These are phyloP conservation scores for Kentomonas sorsogonicus DNA, from an alignment of 208 protist genomes.

Conservation along the genomic window DNA sequence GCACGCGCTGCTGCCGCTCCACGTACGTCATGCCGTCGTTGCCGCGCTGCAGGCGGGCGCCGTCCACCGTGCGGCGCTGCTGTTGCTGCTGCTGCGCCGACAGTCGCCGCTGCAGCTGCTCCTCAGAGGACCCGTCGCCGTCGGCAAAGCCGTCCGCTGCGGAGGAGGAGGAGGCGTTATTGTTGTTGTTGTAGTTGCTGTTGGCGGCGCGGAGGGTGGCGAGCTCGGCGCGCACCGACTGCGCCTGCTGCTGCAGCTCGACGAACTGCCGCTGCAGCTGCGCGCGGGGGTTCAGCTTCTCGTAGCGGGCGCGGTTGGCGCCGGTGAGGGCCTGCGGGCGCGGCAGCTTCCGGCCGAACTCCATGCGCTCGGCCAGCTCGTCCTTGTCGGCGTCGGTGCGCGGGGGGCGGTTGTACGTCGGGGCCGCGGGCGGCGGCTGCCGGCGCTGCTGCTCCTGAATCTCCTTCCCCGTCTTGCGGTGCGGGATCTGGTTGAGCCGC, in stretches of 20 bases:
- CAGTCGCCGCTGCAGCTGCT: not conserved
- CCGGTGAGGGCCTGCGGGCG: constrained; percentile 60
- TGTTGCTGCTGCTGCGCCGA: constrained; percentile 1
- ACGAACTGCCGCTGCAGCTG: constrained; percentile 66
- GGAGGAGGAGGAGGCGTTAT: not conserved
- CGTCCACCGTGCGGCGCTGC: too few species aligned
- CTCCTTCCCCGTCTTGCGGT: constrained; percentile 35
- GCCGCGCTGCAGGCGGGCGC: constrained; percentile 14
- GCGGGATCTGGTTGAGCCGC: constrained; percentile 66
- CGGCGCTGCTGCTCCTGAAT: constrained; percentile 51
- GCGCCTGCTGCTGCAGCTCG: constrained; percentile 31
- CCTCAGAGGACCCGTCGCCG: not conserved
- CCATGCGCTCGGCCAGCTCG: constrained; percentile 71
- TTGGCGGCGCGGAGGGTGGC: constrained; percentile 24
- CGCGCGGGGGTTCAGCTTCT: constrained; percentile 37
- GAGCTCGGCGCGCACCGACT: constrained; percentile 47
- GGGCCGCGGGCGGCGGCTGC: constrained; percentile 15
- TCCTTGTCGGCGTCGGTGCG: constrained; percentile 81
- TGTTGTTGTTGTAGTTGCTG: too few species aligned
- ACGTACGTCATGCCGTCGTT: constrained; percentile 22
- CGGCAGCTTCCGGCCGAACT: constrained; percentile 66
- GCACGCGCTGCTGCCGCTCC: constrained; percentile 42
- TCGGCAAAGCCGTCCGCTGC: not conserved
- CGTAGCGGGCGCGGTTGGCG: constrained; percentile 44
- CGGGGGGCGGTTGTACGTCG: constrained; percentile 32